phyloP scores from a whole-genome alignment of 306 rosid genomes.

The Prunus salicina region DNA sequence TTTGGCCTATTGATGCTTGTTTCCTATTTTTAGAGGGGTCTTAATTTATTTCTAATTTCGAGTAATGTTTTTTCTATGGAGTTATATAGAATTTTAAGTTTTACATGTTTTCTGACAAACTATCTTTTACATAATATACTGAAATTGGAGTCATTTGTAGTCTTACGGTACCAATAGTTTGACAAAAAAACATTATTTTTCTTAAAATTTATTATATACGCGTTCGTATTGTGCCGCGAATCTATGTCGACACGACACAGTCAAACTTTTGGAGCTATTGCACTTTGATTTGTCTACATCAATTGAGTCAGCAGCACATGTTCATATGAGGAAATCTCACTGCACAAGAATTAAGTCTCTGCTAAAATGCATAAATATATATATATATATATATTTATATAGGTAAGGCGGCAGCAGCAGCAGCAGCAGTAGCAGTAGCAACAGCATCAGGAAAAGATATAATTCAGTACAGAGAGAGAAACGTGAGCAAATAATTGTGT shows the following conservation, averaged over 20 bases:
- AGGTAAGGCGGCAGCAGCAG: not conserved
- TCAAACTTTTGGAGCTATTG: not conserved
- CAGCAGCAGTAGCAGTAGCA: not conserved
- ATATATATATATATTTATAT: too few species aligned
- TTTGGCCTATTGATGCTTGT: too few species aligned
- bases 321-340: not conserved
- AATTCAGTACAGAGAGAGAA: not conserved
- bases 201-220: too few species aligned
- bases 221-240: not conserved
- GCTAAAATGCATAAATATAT: not conserved
- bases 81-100: too few species aligned
- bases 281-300: not conserved
- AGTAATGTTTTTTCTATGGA: too few species aligned
- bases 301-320: not conserved
- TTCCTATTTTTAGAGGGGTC: too few species aligned
- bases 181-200: not conserved
- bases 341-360: not conserved
- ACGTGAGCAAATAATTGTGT: constrained; percentile 3
- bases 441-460: not conserved
- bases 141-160: too few species aligned
- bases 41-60: too few species aligned
- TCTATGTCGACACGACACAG: not conserved
- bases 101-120: too few species aligned
- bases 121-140: too few species aligned
- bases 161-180: too few species aligned